Percentiles rank a stretch among this genome's conserved stretches.
Conservation (phyloP, 306 rosid species). For the Dalbergia oliveri region DNA sequence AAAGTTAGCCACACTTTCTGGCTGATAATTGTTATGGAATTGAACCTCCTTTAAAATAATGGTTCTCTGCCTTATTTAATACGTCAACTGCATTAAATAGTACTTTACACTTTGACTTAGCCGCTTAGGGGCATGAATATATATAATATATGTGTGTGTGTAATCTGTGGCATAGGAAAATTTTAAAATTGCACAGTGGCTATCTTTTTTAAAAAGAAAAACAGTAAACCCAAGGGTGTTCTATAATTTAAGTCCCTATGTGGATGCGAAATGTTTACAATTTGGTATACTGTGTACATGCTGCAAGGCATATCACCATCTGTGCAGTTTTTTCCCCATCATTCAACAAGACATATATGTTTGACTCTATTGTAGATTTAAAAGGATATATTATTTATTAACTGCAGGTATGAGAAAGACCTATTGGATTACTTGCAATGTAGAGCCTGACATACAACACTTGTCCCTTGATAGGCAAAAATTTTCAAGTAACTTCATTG, state of each 20-base stretch:
- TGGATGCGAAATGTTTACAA: slow-evolving; percentile 11
- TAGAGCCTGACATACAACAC: slow-evolving; percentile 87
- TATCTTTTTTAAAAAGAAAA: not conserved
- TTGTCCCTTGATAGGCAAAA: slow-evolving; percentile 83
- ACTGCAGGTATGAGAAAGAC: slow-evolving; percentile 85
- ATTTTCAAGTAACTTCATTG: slow-evolving; percentile 82
- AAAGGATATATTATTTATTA: slow-evolving; percentile 14
- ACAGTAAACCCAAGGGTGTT: slow-evolving; percentile 9
- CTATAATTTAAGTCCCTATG: not conserved
- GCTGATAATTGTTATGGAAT: slow-evolving; percentile 21
- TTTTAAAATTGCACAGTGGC: slow-evolving; percentile 15
- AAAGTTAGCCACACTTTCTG: slow-evolving; percentile 2
- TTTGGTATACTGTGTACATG: slow-evolving; percentile 20
- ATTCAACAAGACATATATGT: not conserved
- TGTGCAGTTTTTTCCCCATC: slow-evolving; percentile 34
- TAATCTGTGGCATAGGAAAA: not conserved
- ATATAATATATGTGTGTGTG: not conserved
- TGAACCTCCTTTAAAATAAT: slow-evolving; percentile 1
- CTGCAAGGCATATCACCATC: slow-evolving; percentile 15
- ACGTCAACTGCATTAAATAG: not conserved
- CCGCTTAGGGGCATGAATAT: not conserved
- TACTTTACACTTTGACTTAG: not conserved
- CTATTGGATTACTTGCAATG: slow-evolving; percentile 92
- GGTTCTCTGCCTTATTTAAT: slow-evolving; percentile 25
- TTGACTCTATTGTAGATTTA: slow-evolving; percentile 5